Percentiles rank a stretch among this genome's conserved stretches.
Evolutionary conservation across 768 basidiomycete species (phyloP).

Genomic region (Pulveroboletus sp.): DNA sequence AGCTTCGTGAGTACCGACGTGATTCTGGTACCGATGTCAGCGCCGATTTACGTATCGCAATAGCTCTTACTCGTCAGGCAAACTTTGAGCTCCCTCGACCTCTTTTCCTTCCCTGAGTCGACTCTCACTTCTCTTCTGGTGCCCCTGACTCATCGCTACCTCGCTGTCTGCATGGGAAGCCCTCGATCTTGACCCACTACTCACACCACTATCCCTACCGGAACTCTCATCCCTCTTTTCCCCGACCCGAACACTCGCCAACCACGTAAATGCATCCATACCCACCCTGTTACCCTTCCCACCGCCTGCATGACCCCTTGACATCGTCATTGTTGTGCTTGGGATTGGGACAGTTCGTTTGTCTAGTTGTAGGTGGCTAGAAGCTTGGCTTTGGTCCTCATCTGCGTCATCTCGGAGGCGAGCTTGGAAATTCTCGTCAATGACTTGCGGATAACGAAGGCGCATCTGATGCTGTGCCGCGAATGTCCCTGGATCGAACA

Average conservation of each 20-base stretch:
- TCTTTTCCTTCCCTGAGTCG: slow-evolving; percentile 30
- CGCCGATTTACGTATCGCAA: background rate
- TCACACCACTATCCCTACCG: slow-evolving; percentile 47
- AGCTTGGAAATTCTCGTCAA: slow-evolving; percentile 8
- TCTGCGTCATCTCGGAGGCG: slow-evolving; percentile 13
- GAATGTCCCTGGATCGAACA: slow-evolving; percentile 36
- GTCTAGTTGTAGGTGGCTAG: slow-evolving; percentile 8
- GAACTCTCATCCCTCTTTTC: slow-evolving; percentile 52
- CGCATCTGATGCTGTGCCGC: slow-evolving; percentile 18
- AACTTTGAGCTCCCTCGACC: slow-evolving; percentile 39
- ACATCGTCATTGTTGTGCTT: slow-evolving; percentile 39
- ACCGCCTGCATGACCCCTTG: slow-evolving; percentile 41
- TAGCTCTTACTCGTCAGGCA: slow-evolving; percentile 67
- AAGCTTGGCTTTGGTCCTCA: slow-evolving; percentile 4
- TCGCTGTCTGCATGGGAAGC: slow-evolving; percentile 23
- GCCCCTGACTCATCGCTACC: slow-evolving; percentile 2
- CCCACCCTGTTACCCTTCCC: slow-evolving; percentile 54
- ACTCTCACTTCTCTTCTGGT: slow-evolving; percentile 45
- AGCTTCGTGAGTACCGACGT: slow-evolving; percentile 68
- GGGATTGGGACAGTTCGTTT: slow-evolving; percentile 20
- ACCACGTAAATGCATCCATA: slow-evolving; percentile 69
- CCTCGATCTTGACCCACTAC: slow-evolving; percentile 41
- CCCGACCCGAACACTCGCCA: slow-evolving; percentile 68
- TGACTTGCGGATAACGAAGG: slow-evolving; percentile 31
- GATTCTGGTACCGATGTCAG: slow-evolving; percentile 43